phyloP scores from a whole-genome alignment of 192 early-diverging fungal species.

The Thamnidium elegans region DNA sequence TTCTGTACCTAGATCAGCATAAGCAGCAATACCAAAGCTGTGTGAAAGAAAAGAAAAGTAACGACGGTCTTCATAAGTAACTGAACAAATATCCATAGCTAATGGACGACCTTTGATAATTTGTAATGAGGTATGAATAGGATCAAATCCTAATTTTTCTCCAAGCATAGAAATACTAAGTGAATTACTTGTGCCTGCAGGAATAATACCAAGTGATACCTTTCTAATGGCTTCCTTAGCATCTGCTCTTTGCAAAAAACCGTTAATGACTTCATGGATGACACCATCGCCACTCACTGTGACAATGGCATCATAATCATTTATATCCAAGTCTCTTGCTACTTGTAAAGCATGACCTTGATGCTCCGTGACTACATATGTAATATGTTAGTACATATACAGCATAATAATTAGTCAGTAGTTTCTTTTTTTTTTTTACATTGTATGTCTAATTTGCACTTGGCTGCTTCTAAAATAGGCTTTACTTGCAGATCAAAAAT shows the following conservation, averaged over 20 bases:
- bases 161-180: constrained; percentile 49
- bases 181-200: constrained; percentile 57
- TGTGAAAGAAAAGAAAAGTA: constrained; percentile 58
- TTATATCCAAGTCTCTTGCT: constrained; percentile 51
- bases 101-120: constrained; percentile 48
- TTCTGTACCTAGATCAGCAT: constrained; percentile 56
- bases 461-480: constrained; percentile 64
- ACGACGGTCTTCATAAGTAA: constrained; percentile 41
- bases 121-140: constrained; percentile 34
- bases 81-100: constrained; percentile 56
- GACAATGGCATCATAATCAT: constrained; percentile 56
- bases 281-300: constrained; percentile 80
- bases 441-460: constrained; percentile 47
- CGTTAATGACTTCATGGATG: constrained; percentile 79
- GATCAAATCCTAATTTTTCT: constrained; percentile 40
- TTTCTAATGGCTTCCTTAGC: constrained; percentile 48
- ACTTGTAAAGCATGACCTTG: constrained; percentile 61
- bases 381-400: no score
- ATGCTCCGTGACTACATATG: constrained; percentile 59
- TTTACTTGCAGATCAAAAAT: constrained; percentile 52
- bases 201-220: constrained; percentile 64
- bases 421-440: no score
- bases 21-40: constrained; percentile 54
- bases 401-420: no score
- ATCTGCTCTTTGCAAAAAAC: constrained; percentile 70